A percentile compares a stretch with the other conserved stretches of the same genome.
Conservation (phyloP, 805 yeast genomes). For the Nakazawaea molendinolei region DNA sequence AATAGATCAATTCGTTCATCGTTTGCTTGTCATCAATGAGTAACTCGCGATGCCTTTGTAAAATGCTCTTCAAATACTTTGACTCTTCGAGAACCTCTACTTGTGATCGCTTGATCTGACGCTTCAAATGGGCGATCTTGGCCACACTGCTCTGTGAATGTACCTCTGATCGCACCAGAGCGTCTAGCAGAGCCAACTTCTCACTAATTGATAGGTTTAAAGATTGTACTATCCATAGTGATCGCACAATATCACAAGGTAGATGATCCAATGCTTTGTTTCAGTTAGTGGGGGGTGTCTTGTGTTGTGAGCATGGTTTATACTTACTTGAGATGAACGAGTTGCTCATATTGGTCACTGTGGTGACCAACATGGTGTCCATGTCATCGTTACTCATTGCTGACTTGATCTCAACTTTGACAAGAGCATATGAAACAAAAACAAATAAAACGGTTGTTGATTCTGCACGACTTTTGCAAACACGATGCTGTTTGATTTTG, state of each 20-base stretch:
- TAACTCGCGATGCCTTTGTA: constrained; percentile 18
- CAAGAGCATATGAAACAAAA: too few species aligned
- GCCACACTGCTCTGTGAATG: constrained; percentile 3
- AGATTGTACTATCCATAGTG: constrained; percentile 29
- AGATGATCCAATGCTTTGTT: constrained; percentile 25
- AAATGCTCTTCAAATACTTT: constrained; percentile 15
- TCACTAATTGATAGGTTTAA: constrained; percentile 20
- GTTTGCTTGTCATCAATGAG: constrained; percentile 20
- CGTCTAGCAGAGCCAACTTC: constrained; percentile 12
- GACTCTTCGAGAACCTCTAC: constrained; percentile 22
- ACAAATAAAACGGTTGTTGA: too few species aligned
- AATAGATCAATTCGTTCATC: constrained; percentile 17
- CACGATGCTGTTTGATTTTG: too few species aligned
- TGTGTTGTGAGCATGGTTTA: neutral
- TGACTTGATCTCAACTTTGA: neutral
- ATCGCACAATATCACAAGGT: constrained; percentile 31
- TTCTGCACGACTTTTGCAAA: too few species aligned
- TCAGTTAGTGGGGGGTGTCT: neutral
- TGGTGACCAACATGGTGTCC: constrained; percentile 16
- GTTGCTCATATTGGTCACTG: constrained; percentile 24
- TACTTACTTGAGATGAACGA: constrained; percentile 26
- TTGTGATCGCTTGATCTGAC: constrained; percentile 1
- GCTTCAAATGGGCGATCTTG: constrained; percentile 14
- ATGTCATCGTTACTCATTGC: neutral
- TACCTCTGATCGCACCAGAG: constrained; percentile 1